These are phyloP conservation scores for Fragaria nilgerrensis DNA, from an alignment of 306 rosid genomes.

Conservation along the genomic window DNA sequence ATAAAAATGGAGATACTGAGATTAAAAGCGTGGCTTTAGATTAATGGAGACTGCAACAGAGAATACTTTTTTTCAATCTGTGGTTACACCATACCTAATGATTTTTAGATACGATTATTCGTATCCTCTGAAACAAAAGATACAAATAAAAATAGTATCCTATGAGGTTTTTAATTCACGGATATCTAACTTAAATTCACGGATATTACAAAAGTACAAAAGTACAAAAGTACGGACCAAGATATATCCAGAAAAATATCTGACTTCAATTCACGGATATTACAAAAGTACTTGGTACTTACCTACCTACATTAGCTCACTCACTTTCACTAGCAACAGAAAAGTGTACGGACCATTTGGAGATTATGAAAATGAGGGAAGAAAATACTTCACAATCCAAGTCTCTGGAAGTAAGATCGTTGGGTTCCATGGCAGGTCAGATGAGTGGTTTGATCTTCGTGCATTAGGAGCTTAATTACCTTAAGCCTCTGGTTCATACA, in stretches of 20 bases:
- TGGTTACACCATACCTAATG: no score
- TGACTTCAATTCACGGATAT: slow-evolving; percentile 1
- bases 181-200: no score
- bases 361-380: neutral
- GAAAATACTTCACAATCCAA: neutral
- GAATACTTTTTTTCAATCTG: no score
- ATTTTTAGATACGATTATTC: no score
- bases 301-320: neutral
- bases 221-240: no score
- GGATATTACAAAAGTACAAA: no score
- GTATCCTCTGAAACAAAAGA: no score
- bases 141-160: no score
- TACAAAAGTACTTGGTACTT: neutral
- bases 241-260: neutral
- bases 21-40: no score
- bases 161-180: no score
- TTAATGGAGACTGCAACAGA: no score
- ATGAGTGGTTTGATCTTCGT: neutral
- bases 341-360: neutral
- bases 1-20: no score
- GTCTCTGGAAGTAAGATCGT: neutral
- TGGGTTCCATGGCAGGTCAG: neutral
- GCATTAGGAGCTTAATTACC: slow-evolving; percentile 1
- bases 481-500: neutral
- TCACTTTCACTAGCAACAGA: neutral